These are phyloP conservation scores for Acer saccharum DNA, from an alignment of 345 rosid genomes.

Conservation along the genomic window DNA sequence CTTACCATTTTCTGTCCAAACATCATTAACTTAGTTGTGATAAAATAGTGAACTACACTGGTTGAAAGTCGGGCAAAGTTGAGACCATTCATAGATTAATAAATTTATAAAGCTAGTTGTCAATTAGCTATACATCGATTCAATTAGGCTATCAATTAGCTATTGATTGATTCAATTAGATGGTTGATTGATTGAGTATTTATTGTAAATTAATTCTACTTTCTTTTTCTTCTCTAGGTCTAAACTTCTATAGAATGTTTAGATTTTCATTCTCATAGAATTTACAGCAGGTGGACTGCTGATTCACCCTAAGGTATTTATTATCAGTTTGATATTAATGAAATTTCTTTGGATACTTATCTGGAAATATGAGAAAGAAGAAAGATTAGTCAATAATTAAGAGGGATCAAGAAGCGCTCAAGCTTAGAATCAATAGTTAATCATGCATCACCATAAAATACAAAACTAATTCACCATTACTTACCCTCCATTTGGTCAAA, in stretches of 20 bases:
- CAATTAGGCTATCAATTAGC: too few relatives aligned
- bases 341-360: neutral
- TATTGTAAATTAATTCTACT: too few relatives aligned
- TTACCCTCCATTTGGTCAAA: conserved; percentile 72
- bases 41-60: neutral
- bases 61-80: neutral
- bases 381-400: neutral
- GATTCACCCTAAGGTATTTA: too few relatives aligned
- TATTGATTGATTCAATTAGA: too few relatives aligned
- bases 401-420: neutral
- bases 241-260: too few relatives aligned
- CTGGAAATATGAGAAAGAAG: neutral
- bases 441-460: conserved; percentile 1
- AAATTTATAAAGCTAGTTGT: too few relatives aligned
- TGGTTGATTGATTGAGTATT: too few relatives aligned
- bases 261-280: too few relatives aligned
- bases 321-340: too few relatives aligned
- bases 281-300: too few relatives aligned
- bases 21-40: neutral
- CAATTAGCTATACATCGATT: too few relatives aligned
- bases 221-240: too few relatives aligned
- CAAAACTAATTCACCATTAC: conserved; percentile 5
- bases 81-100: neutral
- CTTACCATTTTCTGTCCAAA: neutral
- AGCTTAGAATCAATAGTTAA: conserved; percentile 7